phyloP scores from a whole-genome alignment of 2,329 filamentous ascomycete species.

The Rutstroemia sp. region DNA sequence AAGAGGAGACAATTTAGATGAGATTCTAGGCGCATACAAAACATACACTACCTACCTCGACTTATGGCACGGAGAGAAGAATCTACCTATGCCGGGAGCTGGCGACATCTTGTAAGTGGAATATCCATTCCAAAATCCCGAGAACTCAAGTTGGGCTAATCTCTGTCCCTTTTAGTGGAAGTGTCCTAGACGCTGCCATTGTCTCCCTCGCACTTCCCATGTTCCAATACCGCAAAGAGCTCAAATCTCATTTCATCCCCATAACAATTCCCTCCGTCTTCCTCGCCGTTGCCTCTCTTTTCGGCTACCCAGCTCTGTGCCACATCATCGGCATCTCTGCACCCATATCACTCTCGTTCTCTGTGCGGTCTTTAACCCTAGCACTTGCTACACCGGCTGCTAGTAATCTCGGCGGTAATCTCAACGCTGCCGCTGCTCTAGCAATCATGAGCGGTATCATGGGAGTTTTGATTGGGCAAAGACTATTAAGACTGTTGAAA shows the following conservation, averaged over 20 bases:
- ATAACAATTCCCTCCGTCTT: constrained; percentile 47
- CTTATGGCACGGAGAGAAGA: constrained; percentile 37
- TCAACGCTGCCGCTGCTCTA: constrained; percentile 46
- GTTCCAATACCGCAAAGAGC: constrained; percentile 51
- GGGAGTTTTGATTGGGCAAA: constrained; percentile 47
- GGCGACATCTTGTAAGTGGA: constrained; percentile 44
- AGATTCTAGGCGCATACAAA: constrained; percentile 40
- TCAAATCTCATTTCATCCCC: constrained; percentile 42
- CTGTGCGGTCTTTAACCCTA: constrained; percentile 48
- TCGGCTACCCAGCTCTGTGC: constrained; percentile 50
- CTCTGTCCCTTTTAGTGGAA: constrained; percentile 24
- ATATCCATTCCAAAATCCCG: neutral
- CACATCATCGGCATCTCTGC: constrained; percentile 46
- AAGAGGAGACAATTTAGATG: constrained; percentile 33
- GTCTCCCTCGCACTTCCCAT: constrained; percentile 53
- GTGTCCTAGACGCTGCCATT: constrained; percentile 49
- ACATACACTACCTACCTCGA: constrained; percentile 45
- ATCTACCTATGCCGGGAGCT: constrained; percentile 39
- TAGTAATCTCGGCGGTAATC: constrained; percentile 35
- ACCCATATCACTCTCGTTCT: constrained; percentile 45
- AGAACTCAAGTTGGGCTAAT: neutral
- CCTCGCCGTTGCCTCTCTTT: constrained; percentile 45
- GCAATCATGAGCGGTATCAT: constrained; percentile 53
- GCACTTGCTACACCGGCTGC: constrained; percentile 52
- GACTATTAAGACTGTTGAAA: constrained; percentile 40